phyloP scores from a whole-genome alignment of 2,329 filamentous ascomycete species.

The Aspergillus caelatus region DNA sequence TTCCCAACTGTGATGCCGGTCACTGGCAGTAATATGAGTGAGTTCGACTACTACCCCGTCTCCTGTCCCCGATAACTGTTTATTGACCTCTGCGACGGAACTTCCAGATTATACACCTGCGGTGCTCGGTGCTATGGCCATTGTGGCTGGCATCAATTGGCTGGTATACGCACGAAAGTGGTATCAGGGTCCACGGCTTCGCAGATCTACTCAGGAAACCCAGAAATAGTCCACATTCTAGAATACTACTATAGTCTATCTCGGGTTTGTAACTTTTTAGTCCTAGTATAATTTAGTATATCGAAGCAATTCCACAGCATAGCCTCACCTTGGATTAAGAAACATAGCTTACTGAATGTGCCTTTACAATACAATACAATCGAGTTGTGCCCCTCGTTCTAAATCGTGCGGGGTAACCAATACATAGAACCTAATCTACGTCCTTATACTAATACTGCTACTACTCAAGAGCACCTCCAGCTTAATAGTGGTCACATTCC shows the following conservation, averaged over 20 bases:
- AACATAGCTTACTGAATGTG: too few species aligned
- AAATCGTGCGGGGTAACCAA: too few species aligned
- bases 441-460: too few species aligned
- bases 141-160: conserved; percentile 26
- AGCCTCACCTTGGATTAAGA: too few species aligned
- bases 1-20: conserved; percentile 33
- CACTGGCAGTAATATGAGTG: conserved; percentile 34
- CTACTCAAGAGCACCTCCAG: too few species aligned
- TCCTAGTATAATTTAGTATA: too few species aligned
- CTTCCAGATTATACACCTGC: conserved; percentile 23
- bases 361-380: too few species aligned
- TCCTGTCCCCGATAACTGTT: background rate
- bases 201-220: background rate
- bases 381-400: too few species aligned
- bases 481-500: too few species aligned
- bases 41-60: conserved; percentile 7
- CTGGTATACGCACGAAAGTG: conserved; percentile 18
- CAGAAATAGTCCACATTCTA: fast-evolving
- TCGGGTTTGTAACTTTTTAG: too few species aligned
- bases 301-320: too few species aligned
- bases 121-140: conserved; percentile 22
- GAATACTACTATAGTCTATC: background rate
- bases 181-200: conserved; percentile 1
- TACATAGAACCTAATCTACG: too few species aligned
- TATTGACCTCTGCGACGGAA: background rate